Conservation (phyloP, 306 rosid species). For the Acacia melanoxylon region DNA sequence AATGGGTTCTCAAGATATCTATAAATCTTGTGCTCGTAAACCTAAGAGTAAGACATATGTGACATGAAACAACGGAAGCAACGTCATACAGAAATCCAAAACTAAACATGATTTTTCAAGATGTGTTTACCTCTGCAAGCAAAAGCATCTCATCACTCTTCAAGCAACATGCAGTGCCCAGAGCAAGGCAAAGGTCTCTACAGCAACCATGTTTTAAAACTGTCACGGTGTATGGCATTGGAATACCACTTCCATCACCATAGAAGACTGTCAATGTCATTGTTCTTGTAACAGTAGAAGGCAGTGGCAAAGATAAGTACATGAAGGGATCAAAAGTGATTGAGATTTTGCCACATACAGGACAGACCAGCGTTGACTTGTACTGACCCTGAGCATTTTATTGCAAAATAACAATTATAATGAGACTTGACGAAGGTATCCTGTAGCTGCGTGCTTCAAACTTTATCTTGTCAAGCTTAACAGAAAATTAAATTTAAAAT, state of each 20-base stretch:
- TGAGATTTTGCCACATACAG: conserved; percentile 83
- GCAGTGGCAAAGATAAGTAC: conserved; percentile 94
- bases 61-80: conserved; percentile 31
- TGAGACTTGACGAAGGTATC: conserved; percentile 15
- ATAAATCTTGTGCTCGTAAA: conserved; percentile 69
- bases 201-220: conserved; percentile 68
- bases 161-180: conserved; percentile 82
- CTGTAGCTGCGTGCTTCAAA: background rate
- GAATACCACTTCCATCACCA: conserved; percentile 87
- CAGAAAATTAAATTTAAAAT: conserved; percentile 7
- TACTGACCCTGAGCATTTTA: conserved; percentile 86
- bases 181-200: conserved; percentile 73
- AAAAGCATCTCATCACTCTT: conserved; percentile 86
- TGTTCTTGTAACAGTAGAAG: conserved; percentile 81
- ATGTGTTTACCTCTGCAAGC: conserved; percentile 79
- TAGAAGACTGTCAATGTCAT: conserved; percentile 82
- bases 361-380: conserved; percentile 97
- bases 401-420: conserved; percentile 4
- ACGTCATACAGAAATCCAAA: conserved; percentile 10
- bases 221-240: conserved; percentile 82
- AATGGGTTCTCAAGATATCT: conserved; percentile 72
- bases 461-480: conserved; percentile 27
- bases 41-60: conserved; percentile 46
- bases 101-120: conserved; percentile 9
- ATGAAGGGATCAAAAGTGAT: conserved; percentile 98